Base-by-base conservation (phyloP, 192 early-diverging fungal species). In the Lobosporangium transversale region DNA sequence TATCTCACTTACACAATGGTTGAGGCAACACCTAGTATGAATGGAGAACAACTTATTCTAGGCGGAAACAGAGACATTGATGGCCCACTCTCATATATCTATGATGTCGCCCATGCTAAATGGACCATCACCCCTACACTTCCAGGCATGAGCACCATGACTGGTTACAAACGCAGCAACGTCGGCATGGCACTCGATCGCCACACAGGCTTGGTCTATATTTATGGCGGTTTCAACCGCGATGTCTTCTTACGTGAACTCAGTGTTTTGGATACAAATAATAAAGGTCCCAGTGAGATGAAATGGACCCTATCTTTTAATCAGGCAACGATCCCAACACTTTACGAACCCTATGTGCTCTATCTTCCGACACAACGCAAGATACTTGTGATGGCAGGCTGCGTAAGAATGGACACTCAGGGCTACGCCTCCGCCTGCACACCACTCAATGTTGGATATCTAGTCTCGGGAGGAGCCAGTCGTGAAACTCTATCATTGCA, bases 21-120 rank as follows among this genome's bases (percentile, higher is more conserved):
- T 23, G 29, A 48, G 4, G 58, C 48, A 21, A 37, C 26, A 4
- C 73, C 73, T 14, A 76, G 64, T 29, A 33, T 14, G 11, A 40
- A 44, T 18, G 73, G 73, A 2, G 23, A 42, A 7, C 73, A 76
- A 37, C 35, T 76, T 26, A 56, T 76, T 30, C 4, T 62, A 17
- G 73, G 56, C 18, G 73, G 73, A n/a, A 76, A 76, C 18, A 44
- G 73, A 26, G 65, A 62, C 23, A 49, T 52, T 35, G 11, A 17
- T 23, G 73, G 73, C 1, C 10, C 63, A 21, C 45, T 67, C 30
- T 44, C 64, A 24, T 30, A 62, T 20, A 67, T 66, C 27, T 76
- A 76, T 40, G 65, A 58, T 31, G 32, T 37, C 24, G n/a, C 14
- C 4, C 40, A 33, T 26, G 1, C 40, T 14, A 51, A 1, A 2